Evolutionary conservation across 805 yeast species (phyloP), one percentile per base, ranked within the genome.

Genomic region (Teunomyces panamensis): DNA sequence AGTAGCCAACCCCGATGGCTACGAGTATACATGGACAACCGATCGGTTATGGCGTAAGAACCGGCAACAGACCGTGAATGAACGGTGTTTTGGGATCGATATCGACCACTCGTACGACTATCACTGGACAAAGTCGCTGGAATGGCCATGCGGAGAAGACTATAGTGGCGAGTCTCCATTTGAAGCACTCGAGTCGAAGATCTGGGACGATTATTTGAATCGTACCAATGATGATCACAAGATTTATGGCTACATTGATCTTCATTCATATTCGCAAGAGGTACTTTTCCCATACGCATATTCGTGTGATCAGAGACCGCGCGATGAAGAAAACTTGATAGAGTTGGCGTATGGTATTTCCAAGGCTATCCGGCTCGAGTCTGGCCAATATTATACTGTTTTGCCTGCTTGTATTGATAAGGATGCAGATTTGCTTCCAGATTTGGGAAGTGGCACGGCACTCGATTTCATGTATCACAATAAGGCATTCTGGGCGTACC

Each of bases 1-100:
- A 0, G 87, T 89, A 9, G 78, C 84, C 64, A 90, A 90, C 59
- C 96, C 96, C 1, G 97, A 90, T 66, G 97, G 97, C 0, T 90
- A 90, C 62, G 87, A 74, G 10, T 85, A 86, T 62, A 75, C 95
- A 2, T 90, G 97, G 96, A 74, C 73, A 2, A 59, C 68, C 26
- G 96, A 90, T 62, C 71, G 97, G 48, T 69, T 90, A 49, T 90
- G 97, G 97, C 72, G 94, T 41, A 90, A 90, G 59, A 90, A 89
- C 65, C 75, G 96, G 51, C 97, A 90, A 65, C 80, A 81, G 45
- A 84, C 94, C 0, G 49, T 48, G 9, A 78, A 73, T 43, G 81
- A 86, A 7, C 65, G 76, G 37, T 90, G 97, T 63, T 71, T 76
- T 42, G 97, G 97, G 8, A 79, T 89, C 33, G 96, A 90, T 63